Conservation (phyloP, 2,329 filamentous ascomycete genomes). For the Chaetomium olivaceum region DNA sequence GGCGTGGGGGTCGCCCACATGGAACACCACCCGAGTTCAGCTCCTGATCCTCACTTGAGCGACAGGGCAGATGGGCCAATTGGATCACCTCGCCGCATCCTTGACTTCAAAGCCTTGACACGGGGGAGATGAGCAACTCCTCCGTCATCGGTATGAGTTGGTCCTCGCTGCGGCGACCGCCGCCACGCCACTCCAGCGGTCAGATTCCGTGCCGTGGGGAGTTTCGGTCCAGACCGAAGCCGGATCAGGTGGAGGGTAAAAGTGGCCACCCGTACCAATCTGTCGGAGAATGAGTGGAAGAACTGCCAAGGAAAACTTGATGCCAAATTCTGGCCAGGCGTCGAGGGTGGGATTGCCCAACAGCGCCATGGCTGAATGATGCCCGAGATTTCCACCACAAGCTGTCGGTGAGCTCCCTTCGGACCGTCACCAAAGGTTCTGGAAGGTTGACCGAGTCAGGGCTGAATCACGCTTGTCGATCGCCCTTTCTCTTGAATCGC, state of each 20-base stretch:
- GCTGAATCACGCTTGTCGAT: slow-evolving; percentile 8
- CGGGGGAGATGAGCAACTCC: not conserved
- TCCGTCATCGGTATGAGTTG: not conserved
- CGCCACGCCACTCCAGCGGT: slow-evolving; percentile 4
- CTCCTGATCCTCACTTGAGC: slow-evolving; percentile 22
- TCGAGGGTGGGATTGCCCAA: not conserved
- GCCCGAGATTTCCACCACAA: not conserved
- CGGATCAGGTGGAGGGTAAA: not conserved
- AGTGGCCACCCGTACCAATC: slow-evolving; percentile 7
- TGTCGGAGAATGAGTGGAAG: not conserved
- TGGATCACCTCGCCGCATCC: not conserved
- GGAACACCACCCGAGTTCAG: not conserved
- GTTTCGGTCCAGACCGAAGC: not conserved
- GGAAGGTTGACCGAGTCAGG: not conserved
- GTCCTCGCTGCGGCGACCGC: not conserved
- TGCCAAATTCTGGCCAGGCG: not conserved
- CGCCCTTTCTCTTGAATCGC: not conserved
- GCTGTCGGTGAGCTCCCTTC: not conserved
- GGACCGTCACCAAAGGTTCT: not conserved
- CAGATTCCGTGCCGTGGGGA: not conserved
- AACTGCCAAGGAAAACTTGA: not conserved
- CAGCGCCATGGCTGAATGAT: not conserved
- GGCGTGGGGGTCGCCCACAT: slow-evolving; percentile 22
- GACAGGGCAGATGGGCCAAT: slow-evolving; percentile 9
- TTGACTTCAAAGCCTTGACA: not conserved